A percentile compares a stretch with the other conserved stretches of the same genome.
phyloP scores from a whole-genome alignment of 2,329 filamentous ascomycete genomes.

The Neurospora crassa region DNA sequence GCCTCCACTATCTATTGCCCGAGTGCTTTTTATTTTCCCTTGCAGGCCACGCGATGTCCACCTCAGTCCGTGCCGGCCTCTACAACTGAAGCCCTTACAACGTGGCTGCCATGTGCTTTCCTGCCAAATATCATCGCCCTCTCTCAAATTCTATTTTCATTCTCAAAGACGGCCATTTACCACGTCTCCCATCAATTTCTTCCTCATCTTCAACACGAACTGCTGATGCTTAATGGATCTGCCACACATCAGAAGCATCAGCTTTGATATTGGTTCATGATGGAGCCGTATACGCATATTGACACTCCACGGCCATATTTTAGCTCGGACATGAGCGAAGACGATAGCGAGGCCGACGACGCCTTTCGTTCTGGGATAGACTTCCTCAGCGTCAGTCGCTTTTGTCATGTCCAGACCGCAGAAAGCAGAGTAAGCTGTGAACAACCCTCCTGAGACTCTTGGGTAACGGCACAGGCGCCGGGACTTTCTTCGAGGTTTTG shows the following conservation, averaged over 20 bases:
- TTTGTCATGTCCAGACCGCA: constrained; percentile 19
- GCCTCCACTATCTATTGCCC: neutral
- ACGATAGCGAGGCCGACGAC: neutral
- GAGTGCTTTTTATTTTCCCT: neutral
- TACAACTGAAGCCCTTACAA: neutral
- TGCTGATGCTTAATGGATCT: neutral
- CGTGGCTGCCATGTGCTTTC: neutral
- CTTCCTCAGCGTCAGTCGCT: constrained; percentile 16
- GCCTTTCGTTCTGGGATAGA: neutral
- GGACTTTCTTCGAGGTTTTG: neutral
- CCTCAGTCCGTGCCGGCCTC: neutral
- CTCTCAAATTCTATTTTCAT: neutral
- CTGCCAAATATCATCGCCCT: neutral
- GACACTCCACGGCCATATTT: neutral
- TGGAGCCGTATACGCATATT: neutral
- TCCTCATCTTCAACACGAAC: neutral
- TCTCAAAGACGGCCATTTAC: neutral
- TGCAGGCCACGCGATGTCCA: neutral
- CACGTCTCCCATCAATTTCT: neutral
- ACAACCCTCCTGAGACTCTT: neutral
- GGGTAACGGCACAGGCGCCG: neutral
- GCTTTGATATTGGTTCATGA: neutral
- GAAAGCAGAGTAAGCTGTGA: constrained; percentile 18
- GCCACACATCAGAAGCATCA: neutral
- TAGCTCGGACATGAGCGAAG: neutral